These are phyloP conservation scores for Aspergillus ellipticus DNA, from an alignment of 495 filamentous ascomycete genomes.

Conservation along the genomic window DNA sequence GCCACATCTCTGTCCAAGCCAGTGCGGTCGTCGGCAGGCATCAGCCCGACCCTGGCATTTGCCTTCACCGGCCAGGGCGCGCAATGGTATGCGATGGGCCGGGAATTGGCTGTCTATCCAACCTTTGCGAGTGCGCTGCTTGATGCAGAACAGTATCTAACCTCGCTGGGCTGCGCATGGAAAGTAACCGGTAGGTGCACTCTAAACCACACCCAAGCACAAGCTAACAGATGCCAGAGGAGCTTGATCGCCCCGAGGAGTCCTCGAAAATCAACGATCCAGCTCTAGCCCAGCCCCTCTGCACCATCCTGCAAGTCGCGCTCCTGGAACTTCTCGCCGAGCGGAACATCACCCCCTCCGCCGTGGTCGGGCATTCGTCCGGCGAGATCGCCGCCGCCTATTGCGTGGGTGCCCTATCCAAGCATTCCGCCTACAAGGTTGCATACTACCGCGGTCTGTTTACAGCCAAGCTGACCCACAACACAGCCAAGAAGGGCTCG, in stretches of 20 bases:
- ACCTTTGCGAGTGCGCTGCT: not conserved
- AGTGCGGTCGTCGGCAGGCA: not conserved
- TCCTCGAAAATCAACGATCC: conserved; percentile 4
- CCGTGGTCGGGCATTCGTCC: conserved; percentile 37
- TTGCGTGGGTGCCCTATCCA: conserved; percentile 18
- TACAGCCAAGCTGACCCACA: not conserved
- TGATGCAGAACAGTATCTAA: no score
- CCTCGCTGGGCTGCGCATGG: conserved; percentile 2
- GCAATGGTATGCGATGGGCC: conserved; percentile 27
- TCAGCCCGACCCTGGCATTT: conserved; percentile 23
- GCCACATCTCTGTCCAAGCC: no score
- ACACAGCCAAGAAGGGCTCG: not conserved
- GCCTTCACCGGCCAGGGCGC: conserved; percentile 19
- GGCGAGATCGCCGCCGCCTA: conserved; percentile 43
- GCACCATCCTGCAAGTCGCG: conserved; percentile 41
- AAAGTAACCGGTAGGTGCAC: no score
- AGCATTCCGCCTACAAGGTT: not conserved
- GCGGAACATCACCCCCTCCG: conserved; percentile 27
- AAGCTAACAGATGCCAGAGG: no score
- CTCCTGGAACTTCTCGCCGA: conserved; percentile 32
- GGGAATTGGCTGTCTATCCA: conserved; percentile 6
- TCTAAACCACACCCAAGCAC: no score
- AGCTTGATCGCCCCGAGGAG: no score
- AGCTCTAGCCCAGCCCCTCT: conserved; percentile 21
- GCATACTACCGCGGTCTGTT: not conserved